phyloP scores from a whole-genome alignment of 2,329 filamentous ascomycete genomes.

The Penicillium glabrum region DNA sequence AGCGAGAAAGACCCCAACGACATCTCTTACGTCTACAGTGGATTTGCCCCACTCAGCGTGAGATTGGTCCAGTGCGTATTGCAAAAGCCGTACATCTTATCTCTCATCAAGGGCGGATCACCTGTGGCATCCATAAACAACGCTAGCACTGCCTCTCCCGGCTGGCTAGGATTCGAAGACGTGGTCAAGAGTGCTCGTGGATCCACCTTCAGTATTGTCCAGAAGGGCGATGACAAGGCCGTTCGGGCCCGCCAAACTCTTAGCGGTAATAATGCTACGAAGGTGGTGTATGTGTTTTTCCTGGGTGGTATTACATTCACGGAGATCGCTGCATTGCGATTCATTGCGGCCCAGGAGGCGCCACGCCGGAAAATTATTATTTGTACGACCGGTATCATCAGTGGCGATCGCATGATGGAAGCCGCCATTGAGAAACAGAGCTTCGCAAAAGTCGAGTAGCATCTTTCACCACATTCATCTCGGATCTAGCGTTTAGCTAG shows the following conservation, averaged over 20 bases:
- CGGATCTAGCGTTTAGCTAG: conserved; percentile 7
- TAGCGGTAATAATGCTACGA: conserved; percentile 71
- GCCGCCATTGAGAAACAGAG: conserved; percentile 73
- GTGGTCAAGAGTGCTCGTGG: conserved; percentile 83
- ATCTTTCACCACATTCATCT: not conserved
- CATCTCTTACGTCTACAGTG: conserved; percentile 96
- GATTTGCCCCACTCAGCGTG: conserved; percentile 89
- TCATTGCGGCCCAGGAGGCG: conserved; percentile 82
- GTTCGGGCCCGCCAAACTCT: conserved; percentile 82
- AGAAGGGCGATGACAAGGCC: conserved; percentile 90
- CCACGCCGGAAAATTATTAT: conserved; percentile 81
- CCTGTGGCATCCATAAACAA: conserved; percentile 49
- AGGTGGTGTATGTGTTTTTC: conserved; percentile 95
- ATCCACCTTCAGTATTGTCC: conserved; percentile 85
- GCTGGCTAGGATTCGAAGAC: conserved; percentile 93
- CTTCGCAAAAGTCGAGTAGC: conserved; percentile 48
- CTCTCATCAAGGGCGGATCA: conserved; percentile 65
- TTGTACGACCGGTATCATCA: conserved; percentile 88
- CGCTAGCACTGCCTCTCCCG: conserved; percentile 64
- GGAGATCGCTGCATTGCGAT: conserved; percentile 89
- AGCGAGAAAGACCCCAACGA: conserved; percentile 93
- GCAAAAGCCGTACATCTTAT: conserved; percentile 81
- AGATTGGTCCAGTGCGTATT: conserved; percentile 89
- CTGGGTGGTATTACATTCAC: conserved; percentile 95
- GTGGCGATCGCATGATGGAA: conserved; percentile 85